A percentile compares a stretch with the other conserved stretches of the same genome.
Conservation (phyloP, 441 rosid genomes). For the Manihot esculenta region DNA sequence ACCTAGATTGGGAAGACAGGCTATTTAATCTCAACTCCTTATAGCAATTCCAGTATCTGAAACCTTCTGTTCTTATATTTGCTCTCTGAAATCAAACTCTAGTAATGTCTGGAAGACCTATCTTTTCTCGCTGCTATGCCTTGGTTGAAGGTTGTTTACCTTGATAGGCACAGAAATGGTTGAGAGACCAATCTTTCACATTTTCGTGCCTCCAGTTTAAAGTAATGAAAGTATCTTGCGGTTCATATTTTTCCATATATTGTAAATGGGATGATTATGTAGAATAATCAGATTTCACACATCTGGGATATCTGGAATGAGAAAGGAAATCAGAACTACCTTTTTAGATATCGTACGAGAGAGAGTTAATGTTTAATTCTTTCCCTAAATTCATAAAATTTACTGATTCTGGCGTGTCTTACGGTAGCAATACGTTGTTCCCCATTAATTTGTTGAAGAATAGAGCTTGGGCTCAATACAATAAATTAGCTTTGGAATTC, state of each 20-base stretch:
- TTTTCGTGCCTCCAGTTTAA: not conserved
- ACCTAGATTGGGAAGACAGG: not conserved
- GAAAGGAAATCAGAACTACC: not conserved
- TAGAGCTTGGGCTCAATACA: not conserved
- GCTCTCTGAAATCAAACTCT: not conserved
- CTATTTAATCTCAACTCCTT: not conserved
- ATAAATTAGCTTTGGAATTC: not conserved
- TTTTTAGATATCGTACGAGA: not conserved
- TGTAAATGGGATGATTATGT: too few species aligned
- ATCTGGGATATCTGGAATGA: not conserved
- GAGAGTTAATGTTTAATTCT: not conserved
- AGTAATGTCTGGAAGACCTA: not conserved
- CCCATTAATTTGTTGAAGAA: not conserved
- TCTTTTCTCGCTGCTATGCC: not conserved
- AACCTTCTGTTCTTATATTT: not conserved
- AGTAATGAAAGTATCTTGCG: too few species aligned
- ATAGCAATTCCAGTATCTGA: not conserved
- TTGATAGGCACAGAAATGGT: too few species aligned
- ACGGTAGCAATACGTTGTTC: not conserved
- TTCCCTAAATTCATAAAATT: not conserved
- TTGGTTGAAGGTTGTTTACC: not conserved
- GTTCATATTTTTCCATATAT: too few species aligned
- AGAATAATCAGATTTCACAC: not conserved
- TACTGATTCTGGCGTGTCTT: not conserved
- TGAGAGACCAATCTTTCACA: too few species aligned